phyloP scores from a whole-genome alignment of 495 filamentous ascomycete genomes.

The Hypoxylon subgilvum region DNA sequence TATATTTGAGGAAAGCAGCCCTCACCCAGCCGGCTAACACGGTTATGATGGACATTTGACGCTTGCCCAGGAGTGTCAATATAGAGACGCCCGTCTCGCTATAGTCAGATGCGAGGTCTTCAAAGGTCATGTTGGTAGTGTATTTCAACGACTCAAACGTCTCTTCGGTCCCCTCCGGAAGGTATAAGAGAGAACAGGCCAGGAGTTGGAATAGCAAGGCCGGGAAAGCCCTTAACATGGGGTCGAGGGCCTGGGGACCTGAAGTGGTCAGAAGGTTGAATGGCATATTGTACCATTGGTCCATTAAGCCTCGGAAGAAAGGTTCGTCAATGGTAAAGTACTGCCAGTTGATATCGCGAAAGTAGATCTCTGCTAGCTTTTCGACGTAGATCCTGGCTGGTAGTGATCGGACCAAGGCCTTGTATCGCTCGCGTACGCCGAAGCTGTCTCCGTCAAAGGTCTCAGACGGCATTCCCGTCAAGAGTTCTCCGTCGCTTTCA shows the following conservation, averaged over 20 bases:
- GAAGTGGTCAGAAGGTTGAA: slow-evolving; percentile 50
- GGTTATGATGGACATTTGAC: slow-evolving; percentile 59
- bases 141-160: slow-evolving; percentile 60
- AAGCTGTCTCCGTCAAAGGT: slow-evolving; percentile 36
- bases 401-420: slow-evolving; percentile 57
- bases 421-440: slow-evolving; percentile 57
- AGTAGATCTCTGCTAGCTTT: slow-evolving; percentile 60
- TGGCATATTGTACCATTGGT: slow-evolving; percentile 57
- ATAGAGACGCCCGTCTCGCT: slow-evolving; percentile 62
- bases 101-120: slow-evolving; percentile 64
- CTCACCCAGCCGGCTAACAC: slow-evolving; percentile 63
- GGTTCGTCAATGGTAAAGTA: slow-evolving; percentile 62
- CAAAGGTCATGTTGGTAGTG: slow-evolving; percentile 64
- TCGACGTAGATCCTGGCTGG: slow-evolving; percentile 60
- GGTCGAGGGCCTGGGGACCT: slow-evolving; percentile 50
- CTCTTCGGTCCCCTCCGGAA: slow-evolving; percentile 54
- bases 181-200: slow-evolving; percentile 60
- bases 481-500: slow-evolving; percentile 42
- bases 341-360: slow-evolving; percentile 64
- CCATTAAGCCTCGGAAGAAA: slow-evolving; percentile 56
- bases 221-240: slow-evolving; percentile 58
- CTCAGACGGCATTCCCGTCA: slow-evolving; percentile 38
- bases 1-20: slow-evolving; percentile 56
- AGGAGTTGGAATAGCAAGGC: slow-evolving; percentile 63
- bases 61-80: slow-evolving; percentile 59